Evolutionary conservation across 176 grass and related monocot genomes (phyloP), one percentile per base, ranked within the genome.

Genomic region (Juncus inflexus): DNA sequence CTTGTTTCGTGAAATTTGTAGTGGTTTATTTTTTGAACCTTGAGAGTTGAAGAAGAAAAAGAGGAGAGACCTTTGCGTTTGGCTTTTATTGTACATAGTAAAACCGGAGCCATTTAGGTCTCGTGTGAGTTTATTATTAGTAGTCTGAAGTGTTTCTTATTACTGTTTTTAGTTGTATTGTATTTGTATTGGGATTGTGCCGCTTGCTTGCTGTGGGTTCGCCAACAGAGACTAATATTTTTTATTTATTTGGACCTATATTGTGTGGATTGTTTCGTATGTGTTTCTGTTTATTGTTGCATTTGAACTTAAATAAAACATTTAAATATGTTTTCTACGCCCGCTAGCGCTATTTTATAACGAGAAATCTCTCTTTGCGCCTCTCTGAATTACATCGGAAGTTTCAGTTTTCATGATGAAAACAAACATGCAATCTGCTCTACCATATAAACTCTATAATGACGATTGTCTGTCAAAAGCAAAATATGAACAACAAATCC

Each of bases 31-130:
- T 76, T 74, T 62, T 69, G 61, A 61, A 73, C 53, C 39, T 58
- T n/a, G 10, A 71, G 67, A 74, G 64, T 74, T 40, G 13, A 58
- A 65, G 64, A 38, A 15, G 11, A 68, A 55, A 28, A 69, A 77
- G 69, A 69, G 77, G 69, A 15, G 59, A 72, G 37, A 40, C 49
- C 61, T 72, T 54, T 28, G 36, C 53, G 37, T 58, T 28, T 50
- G 14, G 52, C 58, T 52, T 59, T 45, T 6, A 15, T 40, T 71
- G 68, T 71, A 71, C 54, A 71, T 71, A 71, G 58, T 59, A 60
- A 47, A 47, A 71, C 40, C 2, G 15, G 53, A 58, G 68, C 68
- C 68, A 43, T 59, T 12, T 52, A 28, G 68, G 54, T 37, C 16
- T 71, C 54, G 16, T 0, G 68, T 71, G 57, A 39, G 35, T 12